These are phyloP conservation scores for Epichloe hybrida DNA, from an alignment of 2,329 filamentous ascomycete genomes.

Conservation along the genomic window DNA sequence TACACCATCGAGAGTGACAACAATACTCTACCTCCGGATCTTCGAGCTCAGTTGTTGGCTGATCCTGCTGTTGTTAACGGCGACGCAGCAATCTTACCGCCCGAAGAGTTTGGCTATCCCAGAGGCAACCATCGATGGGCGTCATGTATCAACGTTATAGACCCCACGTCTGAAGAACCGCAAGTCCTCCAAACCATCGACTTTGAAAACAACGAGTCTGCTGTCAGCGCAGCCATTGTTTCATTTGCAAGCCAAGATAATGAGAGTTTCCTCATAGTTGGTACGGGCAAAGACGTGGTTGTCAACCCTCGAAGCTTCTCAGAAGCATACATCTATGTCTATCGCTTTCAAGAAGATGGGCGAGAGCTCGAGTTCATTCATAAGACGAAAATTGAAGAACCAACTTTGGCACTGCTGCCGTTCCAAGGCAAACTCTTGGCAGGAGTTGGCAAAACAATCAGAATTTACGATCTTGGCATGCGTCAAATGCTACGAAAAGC, in stretches of 20 bases:
- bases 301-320: slow-evolving; percentile 62
- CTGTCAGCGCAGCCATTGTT: slow-evolving; percentile 72
- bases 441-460: slow-evolving; percentile 70
- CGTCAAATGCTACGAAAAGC: slow-evolving; percentile 85
- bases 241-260: slow-evolving; percentile 80
- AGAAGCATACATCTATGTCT: slow-evolving; percentile 81
- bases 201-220: slow-evolving; percentile 79
- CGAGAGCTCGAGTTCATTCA: slow-evolving; percentile 85
- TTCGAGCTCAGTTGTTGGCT: slow-evolving; percentile 58
- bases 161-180: slow-evolving; percentile 61
- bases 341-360: slow-evolving; percentile 79
- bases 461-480: slow-evolving; percentile 87
- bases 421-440: slow-evolving; percentile 85
- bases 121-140: slow-evolving; percentile 79
- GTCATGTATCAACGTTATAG: slow-evolving; percentile 85
- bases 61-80: slow-evolving; percentile 61
- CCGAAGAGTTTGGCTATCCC: slow-evolving; percentile 81
- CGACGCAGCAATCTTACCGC: slow-evolving; percentile 54
- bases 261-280: slow-evolving; percentile 84
- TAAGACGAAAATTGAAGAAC: slow-evolving; percentile 84
- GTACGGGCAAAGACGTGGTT: slow-evolving; percentile 81
- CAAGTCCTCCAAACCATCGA: slow-evolving; percentile 64
- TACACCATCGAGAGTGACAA: slow-evolving; percentile 93
- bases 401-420: slow-evolving; percentile 74
- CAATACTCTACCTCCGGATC: slow-evolving; percentile 72